Base-by-base conservation (phyloP, 306 rosid species). In the Acacia crassicarpa region DNA sequence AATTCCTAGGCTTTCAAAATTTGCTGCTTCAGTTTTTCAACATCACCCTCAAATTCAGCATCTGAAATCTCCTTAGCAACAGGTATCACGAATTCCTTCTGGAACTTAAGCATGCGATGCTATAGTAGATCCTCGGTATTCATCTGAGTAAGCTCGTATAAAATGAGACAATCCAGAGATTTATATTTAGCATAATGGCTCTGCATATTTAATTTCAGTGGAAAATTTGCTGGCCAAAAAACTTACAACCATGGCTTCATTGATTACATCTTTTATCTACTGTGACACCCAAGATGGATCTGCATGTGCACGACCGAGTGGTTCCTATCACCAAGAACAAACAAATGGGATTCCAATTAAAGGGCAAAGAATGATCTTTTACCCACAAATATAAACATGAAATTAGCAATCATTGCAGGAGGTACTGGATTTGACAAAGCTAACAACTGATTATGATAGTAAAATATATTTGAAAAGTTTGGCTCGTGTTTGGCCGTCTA, bases 241-340 rank as follows among this genome's bases (percentile, higher is more conserved):
- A 92, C 97, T 89, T 88, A 95, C 99, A 77, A 86, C 93, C 94
- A 95, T 95, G 84, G 91, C 46, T 78, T 89, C 86, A 76, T 89
- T 89, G 86, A 95, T 89, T 44, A 94, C 93, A 71, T 8, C 53
- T 81, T 92, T 95, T 46, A 95, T 93, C 87, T 92, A 96, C 77
- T 92, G 89, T 35, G 99, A 95, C 82, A 92, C 88, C 98, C 97
- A 93, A 3, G 83, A 9, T 41, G 99, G 88, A 88, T 93, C 93
- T 12, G 93, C 90, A 88, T 95, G 99, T 58, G 98, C 99, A 15
- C 99, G 98, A 71, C 98, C 98, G 12, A 92, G 86, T 6, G 99
- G 98, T 80, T 95, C 99, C 99, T 95, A 85, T 87, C 19, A 53
- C 81, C 67, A 12, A 27, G 2, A 79, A 83, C 78, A 73, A 46